Evolutionary conservation across 495 filamentous ascomycete genomes (phyloP).

Genomic region (Penicillium steckii): DNA sequence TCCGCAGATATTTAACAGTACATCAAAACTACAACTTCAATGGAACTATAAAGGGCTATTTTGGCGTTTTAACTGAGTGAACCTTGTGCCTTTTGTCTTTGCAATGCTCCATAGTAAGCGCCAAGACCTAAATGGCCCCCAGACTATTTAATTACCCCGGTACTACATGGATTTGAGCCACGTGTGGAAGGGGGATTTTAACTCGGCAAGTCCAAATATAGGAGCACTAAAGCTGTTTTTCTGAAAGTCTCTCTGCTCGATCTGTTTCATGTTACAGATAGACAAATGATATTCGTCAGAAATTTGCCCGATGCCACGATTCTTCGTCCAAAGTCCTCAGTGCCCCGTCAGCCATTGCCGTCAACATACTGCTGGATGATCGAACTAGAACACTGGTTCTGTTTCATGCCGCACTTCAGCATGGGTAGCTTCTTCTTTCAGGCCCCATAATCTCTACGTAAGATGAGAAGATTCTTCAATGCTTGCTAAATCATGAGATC

Average conservation of each 20-base stretch:
- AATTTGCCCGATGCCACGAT: not conserved
- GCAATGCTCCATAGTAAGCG: conserved; percentile 1
- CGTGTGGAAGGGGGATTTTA: not conserved
- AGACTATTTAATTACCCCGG: not conserved
- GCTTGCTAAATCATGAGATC: not conserved
- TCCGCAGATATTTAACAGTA: not conserved
- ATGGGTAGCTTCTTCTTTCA: not conserved
- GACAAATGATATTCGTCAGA: not conserved
- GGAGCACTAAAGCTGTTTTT: not conserved
- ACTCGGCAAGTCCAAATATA: not conserved
- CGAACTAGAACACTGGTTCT: too few species aligned
- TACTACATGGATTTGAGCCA: not conserved
- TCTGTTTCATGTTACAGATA: not conserved
- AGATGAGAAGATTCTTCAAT: not conserved
- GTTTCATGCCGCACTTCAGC: not conserved
- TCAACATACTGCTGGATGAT: not conserved
- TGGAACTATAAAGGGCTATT: not conserved
- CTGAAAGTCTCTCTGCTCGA: not conserved
- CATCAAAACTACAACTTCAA: not conserved
- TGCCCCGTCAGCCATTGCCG: not conserved
- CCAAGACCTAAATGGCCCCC: conserved; percentile 7
- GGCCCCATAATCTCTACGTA: not conserved
- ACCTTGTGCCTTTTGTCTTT: not conserved
- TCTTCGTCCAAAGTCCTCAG: not conserved
- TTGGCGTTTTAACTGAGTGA: conserved; percentile 5